These are phyloP conservation scores for Kandelia obovata DNA, from an alignment of 345 rosid species.

Conservation along the genomic window DNA sequence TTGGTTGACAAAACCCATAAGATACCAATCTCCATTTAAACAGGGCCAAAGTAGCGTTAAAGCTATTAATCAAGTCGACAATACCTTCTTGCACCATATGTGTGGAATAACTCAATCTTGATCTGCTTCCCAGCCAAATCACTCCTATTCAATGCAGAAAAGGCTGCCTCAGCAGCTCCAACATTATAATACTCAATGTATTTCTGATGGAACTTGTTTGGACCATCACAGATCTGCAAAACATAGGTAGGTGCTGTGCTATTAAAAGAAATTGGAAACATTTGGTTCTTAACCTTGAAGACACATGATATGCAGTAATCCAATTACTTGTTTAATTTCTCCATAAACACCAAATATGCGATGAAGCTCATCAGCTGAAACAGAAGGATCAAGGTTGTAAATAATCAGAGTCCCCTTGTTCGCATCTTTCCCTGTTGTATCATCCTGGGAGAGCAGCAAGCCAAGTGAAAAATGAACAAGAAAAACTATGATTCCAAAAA, in stretches of 20 bases:
- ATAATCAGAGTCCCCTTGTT: conserved; percentile 28
- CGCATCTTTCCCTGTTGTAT: conserved; percentile 21
- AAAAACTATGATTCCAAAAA: conserved; percentile 6
- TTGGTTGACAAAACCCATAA: background rate
- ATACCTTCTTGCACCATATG: conserved; percentile 24
- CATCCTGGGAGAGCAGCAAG: conserved; percentile 21
- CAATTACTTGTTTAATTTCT: conserved; percentile 30
- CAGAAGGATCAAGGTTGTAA: conserved; percentile 30
- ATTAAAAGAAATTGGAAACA: too few species aligned
- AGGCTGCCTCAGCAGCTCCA: conserved; percentile 32
- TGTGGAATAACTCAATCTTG: conserved; percentile 23
- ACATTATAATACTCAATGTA: conserved; percentile 28
- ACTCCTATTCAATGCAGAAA: conserved; percentile 27
- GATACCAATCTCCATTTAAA: background rate
- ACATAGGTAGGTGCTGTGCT: conserved; percentile 9
- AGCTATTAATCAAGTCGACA: background rate
- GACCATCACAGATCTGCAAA: conserved; percentile 27
- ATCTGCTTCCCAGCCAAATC: conserved; percentile 33
- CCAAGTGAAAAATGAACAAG: conserved; percentile 1
- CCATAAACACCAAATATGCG: conserved; percentile 33
- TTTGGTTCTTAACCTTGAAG: background rate
- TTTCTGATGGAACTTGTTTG: conserved; percentile 17
- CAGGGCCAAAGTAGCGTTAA: background rate
- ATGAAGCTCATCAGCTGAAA: conserved; percentile 26
- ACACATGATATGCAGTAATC: background rate